Evolutionary conservation across 441 rosid species (phyloP).

Genomic region (Corymbia citriodora): DNA sequence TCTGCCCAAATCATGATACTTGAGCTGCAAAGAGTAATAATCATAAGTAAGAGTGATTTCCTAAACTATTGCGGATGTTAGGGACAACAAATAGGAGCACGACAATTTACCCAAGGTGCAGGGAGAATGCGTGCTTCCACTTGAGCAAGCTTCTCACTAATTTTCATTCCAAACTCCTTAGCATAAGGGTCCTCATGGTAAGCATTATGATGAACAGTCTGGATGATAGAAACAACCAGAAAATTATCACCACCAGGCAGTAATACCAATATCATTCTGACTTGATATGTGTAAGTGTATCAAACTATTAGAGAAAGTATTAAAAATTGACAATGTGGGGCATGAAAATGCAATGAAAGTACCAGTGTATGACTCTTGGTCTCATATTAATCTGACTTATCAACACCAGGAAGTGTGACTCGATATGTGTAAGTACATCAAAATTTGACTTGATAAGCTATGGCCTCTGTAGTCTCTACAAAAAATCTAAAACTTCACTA

Average conservation of each 20-base stretch:
- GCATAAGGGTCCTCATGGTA: conserved; percentile 70
- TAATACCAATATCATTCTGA: not conserved
- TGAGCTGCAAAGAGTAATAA: too few species aligned
- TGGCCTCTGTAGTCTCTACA: too few species aligned
- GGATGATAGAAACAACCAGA: not conserved
- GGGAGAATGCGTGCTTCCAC: too few species aligned
- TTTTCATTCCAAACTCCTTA: conserved; percentile 82
- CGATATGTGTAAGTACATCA: not conserved
- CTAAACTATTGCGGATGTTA: too few species aligned
- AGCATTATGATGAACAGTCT: conserved; percentile 75
- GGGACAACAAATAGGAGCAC: too few species aligned
- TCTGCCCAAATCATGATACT: too few species aligned
- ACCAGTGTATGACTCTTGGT: not conserved
- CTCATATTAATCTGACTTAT: not conserved
- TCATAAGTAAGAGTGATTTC: not conserved
- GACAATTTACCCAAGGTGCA: too few species aligned
- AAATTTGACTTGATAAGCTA: too few species aligned
- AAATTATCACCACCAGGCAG: not conserved
- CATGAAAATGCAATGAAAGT: not conserved
- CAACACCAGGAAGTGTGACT: not conserved
- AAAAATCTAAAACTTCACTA: too few species aligned
- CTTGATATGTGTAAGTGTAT: not conserved
- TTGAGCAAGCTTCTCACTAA: conserved; percentile 31
- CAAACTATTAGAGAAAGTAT: not conserved
- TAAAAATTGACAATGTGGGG: not conserved